Evolutionary conservation across 352 stramenopile genomes (phyloP), one percentile per base, ranked within the genome.

Genomic region (Thalassiosira exigua): DNA sequence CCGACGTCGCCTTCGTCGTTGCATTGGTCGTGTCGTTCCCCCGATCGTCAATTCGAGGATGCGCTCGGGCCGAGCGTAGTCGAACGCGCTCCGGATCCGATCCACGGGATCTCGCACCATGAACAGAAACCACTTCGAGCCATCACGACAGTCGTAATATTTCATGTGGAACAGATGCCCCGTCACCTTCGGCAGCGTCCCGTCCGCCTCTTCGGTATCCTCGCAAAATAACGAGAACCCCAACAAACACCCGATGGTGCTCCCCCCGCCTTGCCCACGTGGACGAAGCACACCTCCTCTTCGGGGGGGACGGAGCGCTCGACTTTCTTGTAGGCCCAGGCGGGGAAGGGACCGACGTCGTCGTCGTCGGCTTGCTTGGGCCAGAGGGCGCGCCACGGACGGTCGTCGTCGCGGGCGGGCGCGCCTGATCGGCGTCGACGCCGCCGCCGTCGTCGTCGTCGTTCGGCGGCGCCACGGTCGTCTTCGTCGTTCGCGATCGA

Each of bases 201-300:
- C 76, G 1, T 46, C 50, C 0, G 32, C 36, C 42, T 32, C 14
- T 3, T 39, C 62, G n/a, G 26, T 46, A 32, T 84, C 76, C 0
- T 21, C 27, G 44, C 76, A 84, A 41, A 80, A 64, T 3, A 84
- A 53, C 7, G 50, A 69, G 57, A 84, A 84, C 0, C 76, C 76
- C 1, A 84, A 50, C 3, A 46, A 52, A 27, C 76, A 84, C 26
- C 75, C 75, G 26, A 84, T 69, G 3, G 39, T 69, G 7, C 41
- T 69, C 17, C 77, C 77, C 1, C 77, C 77, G 77, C 72, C 46
- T 85, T 85, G 0, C 71, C 78, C 3, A 85, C 78, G 46, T 85
- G 78, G 26, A 85, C 78, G 56, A 69, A 79, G 32, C 76, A 84
- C 30, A 84, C 73, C 2, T 62, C 21, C 42, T 84, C 46, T 4